Percentiles rank a stretch among this genome's conserved stretches.
These are phyloP conservation scores for Ophiostoma perfectum DNA, from an alignment of 2,329 filamentous ascomycete species.

Conservation along the genomic window DNA sequence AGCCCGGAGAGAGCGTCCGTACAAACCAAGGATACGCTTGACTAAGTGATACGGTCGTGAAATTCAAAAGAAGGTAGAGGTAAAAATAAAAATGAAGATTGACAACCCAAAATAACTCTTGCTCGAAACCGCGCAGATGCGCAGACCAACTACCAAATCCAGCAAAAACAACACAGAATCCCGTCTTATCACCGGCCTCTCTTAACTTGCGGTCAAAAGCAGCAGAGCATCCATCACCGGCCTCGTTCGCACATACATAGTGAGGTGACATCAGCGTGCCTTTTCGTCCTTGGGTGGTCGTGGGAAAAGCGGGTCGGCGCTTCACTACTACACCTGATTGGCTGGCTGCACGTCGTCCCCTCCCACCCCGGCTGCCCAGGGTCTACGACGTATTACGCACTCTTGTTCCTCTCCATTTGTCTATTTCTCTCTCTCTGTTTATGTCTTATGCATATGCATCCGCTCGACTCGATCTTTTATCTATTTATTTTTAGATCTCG, in stretches of 20 bases:
- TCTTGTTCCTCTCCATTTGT: too few relatives aligned
- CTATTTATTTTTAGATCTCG: background rate
- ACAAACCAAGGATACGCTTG: too few relatives aligned
- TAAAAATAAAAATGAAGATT: background rate
- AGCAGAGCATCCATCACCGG: background rate
- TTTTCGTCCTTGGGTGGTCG: background rate
- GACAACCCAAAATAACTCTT: background rate
- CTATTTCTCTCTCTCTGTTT: too few relatives aligned
- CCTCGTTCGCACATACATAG: background rate
- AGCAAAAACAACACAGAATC: too few relatives aligned
- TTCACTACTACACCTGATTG: slow-evolving; percentile 1
- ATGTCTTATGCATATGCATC: too few relatives aligned
- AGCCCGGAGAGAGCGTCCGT: too few relatives aligned
- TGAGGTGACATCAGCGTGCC: background rate
- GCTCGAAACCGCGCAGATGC: background rate
- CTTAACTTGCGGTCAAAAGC: too few relatives aligned
- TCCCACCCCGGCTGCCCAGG: background rate
- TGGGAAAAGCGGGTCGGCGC: background rate
- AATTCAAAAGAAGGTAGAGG: too few relatives aligned
- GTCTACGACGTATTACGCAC: background rate
- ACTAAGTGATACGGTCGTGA: background rate
- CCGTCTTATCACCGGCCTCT: too few relatives aligned
- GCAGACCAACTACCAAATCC: background rate
- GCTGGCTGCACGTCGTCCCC: slow-evolving; percentile 4
- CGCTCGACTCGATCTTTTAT: too few relatives aligned